A percentile compares a stretch with the other conserved stretches of the same genome.
These are phyloP conservation scores for Panaeolus papilionaceus DNA, from an alignment of 768 basidiomycete species.

Conservation along the genomic window DNA sequence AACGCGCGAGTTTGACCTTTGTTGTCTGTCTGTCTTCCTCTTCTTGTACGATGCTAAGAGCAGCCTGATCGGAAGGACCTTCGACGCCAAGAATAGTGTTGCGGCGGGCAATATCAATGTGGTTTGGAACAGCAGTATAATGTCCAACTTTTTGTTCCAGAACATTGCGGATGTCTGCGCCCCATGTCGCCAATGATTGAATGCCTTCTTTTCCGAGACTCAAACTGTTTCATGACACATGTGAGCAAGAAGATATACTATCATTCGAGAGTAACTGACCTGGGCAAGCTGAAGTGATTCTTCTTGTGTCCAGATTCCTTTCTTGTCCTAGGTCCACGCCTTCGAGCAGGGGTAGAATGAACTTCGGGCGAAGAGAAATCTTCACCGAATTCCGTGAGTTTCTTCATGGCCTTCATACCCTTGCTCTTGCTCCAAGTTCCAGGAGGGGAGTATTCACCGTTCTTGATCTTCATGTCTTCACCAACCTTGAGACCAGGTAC, in stretches of 20 bases:
- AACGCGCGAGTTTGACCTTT: constrained; percentile 36
- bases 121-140: constrained; percentile 45
- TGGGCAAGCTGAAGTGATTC: constrained; percentile 72
- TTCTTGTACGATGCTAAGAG: constrained; percentile 49
- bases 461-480: constrained; percentile 58
- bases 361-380: constrained; percentile 63
- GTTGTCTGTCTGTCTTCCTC: constrained; percentile 34
- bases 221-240: constrained; percentile 46
- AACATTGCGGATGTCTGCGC: constrained; percentile 58
- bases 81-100: constrained; percentile 58
- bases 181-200: constrained; percentile 57
- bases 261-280: constrained; percentile 44
- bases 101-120: constrained; percentile 47
- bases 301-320: constrained; percentile 63
- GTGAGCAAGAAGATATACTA: constrained; percentile 8
- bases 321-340: constrained; percentile 38
- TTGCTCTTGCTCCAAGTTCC: constrained; percentile 48
- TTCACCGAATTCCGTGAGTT: constrained; percentile 49
- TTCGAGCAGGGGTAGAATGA: constrained; percentile 66
- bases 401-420: constrained; percentile 40
- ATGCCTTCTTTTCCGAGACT: constrained; percentile 66
- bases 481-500: constrained; percentile 71
- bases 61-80: constrained; percentile 33
- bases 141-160: constrained; percentile 50
- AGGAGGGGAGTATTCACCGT: constrained; percentile 49